phyloP scores from a whole-genome alignment of 2,329 filamentous ascomycete species.

The Arthrobotrys pseudoclavata region DNA sequence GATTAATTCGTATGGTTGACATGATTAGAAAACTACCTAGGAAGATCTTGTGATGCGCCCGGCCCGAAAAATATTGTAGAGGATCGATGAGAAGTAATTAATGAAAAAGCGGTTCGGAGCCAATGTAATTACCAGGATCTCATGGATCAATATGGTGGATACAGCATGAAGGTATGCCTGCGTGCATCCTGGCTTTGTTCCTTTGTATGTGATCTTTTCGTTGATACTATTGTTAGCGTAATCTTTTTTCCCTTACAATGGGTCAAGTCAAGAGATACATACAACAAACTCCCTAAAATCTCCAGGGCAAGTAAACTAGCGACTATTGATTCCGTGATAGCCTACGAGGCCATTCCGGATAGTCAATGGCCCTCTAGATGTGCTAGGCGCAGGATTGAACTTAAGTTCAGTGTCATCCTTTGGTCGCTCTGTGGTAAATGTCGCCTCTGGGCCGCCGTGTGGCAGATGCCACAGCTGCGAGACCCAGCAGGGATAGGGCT shows the following conservation, averaged over 20 bases:
- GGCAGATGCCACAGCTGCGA: constrained; percentile 6
- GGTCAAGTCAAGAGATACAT: constrained; percentile 7
- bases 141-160: constrained; percentile 30
- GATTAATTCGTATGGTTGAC: neutral
- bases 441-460: constrained; percentile 33
- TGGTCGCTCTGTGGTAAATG: constrained; percentile 27
- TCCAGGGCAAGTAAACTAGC: constrained; percentile 35
- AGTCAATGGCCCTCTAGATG: constrained; percentile 26
- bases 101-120: neutral
- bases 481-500: neutral
- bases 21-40: neutral
- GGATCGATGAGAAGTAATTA: neutral
- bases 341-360: constrained; percentile 28
- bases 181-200: constrained; percentile 7
- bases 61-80: no score
- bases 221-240: neutral
- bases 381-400: constrained; percentile 32
- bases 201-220: constrained; percentile 33
- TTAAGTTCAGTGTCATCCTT: constrained; percentile 30
- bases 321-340: constrained; percentile 33
- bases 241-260: neutral
- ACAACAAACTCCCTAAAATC: constrained; percentile 39
- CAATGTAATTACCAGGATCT: neutral
- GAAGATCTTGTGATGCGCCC: neutral
- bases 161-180: constrained; percentile 36